Conservation (phyloP, 129 eudicot genomes). For the Artemisia argyi region DNA sequence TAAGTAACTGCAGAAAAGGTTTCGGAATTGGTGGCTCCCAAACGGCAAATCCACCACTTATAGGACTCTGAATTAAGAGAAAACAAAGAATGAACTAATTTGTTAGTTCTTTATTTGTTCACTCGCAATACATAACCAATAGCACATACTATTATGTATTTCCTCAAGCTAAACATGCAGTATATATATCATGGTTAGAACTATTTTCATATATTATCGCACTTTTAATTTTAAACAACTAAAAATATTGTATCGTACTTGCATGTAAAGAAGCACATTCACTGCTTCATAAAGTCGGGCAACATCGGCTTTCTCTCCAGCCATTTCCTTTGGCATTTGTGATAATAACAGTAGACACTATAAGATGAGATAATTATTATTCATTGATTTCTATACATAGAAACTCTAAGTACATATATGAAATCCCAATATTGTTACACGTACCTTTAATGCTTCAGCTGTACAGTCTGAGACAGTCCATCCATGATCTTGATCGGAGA, state of each 20-base stretch:
- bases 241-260: slow-evolving; percentile 25
- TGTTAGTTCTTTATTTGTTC: not conserved
- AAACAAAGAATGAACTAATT: not conserved
- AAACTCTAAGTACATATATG: not conserved
- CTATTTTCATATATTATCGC: too few species aligned
- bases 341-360: slow-evolving; percentile 57
- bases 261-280: slow-evolving; percentile 59
- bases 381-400: not conserved
- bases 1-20: slow-evolving; percentile 54
- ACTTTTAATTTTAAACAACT: too few species aligned
- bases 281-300: slow-evolving; percentile 56
- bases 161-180: too few species aligned
- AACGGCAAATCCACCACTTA: slow-evolving; percentile 64
- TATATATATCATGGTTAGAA: too few species aligned
- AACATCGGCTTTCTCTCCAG: slow-evolving; percentile 46
- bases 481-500: slow-evolving; percentile 79
- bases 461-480: slow-evolving; percentile 81
- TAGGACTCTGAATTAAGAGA: slow-evolving; percentile 39
- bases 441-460: slow-evolving; percentile 62
- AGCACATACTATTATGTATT: not conserved
- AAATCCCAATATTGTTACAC: not conserved
- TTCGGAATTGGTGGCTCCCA: slow-evolving; percentile 73
- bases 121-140: not conserved
- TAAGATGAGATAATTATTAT: not conserved
- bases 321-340: slow-evolving; percentile 48